Conservation (phyloP, 305 asterid species). For the Lippia alba region DNA sequence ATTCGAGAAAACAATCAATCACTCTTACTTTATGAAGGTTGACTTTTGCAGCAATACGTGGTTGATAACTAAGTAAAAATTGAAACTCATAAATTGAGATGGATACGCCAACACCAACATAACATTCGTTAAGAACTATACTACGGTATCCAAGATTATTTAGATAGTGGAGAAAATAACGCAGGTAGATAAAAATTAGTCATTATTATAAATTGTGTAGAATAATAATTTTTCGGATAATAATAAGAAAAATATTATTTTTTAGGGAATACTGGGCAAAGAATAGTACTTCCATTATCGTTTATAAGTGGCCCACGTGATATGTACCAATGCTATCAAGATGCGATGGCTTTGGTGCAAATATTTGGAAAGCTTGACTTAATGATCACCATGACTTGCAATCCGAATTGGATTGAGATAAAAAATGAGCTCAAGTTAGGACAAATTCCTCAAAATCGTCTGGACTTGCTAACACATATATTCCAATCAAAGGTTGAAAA, state of each 20-base stretch:
- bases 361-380: background rate
- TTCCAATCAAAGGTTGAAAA: background rate
- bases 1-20: background rate
- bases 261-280: background rate
- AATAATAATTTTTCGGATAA: background rate
- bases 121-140: background rate
- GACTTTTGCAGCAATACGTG: background rate
- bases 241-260: background rate
- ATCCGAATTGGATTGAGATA: background rate
- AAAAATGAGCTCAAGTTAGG: background rate
- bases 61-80: background rate
- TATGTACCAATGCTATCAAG: background rate
- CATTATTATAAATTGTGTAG: no score
- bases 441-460: background rate
- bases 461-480: background rate
- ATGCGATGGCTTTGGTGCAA: background rate
- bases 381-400: background rate
- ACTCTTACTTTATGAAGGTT: background rate
- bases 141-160: background rate
- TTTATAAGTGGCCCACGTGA: background rate
- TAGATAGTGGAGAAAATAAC: constrained; percentile 1
- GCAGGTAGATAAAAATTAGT: background rate
- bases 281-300: background rate
- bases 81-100: background rate
- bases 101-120: background rate